Conservation (phyloP, 2,329 filamentous ascomycete genomes). For the Chalaropsis thielavioides region DNA sequence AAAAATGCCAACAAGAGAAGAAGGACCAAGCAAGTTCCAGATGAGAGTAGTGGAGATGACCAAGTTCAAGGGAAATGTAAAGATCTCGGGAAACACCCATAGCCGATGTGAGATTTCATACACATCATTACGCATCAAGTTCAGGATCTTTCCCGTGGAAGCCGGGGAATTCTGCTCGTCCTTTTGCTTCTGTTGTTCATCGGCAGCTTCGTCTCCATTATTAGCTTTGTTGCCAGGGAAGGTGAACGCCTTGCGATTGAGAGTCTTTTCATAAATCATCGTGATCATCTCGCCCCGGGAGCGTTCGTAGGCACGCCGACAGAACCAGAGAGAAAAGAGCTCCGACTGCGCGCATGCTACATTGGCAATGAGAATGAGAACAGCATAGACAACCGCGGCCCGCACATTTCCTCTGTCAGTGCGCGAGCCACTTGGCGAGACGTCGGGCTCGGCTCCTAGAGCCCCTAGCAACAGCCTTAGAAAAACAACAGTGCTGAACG, state of each 20-base stretch:
- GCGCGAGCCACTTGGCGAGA: neutral
- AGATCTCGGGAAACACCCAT: slow-evolving; percentile 69
- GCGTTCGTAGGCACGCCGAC: slow-evolving; percentile 69
- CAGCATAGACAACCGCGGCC: slow-evolving; percentile 38
- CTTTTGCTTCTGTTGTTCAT: slow-evolving; percentile 15
- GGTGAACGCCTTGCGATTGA: slow-evolving; percentile 46
- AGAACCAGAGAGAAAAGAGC: slow-evolving; percentile 65
- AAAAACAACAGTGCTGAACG: slow-evolving; percentile 49
- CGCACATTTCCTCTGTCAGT: neutral
- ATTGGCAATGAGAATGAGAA: slow-evolving; percentile 45
- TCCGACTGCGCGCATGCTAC: slow-evolving; percentile 49
- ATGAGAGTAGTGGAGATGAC: slow-evolving; percentile 59
- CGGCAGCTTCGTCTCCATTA: slow-evolving; percentile 17
- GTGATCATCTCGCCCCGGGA: slow-evolving; percentile 74
- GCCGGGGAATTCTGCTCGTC: slow-evolving; percentile 29
- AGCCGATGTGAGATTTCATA: slow-evolving; percentile 74
- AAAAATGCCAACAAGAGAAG: slow-evolving; percentile 54
- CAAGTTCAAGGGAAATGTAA: slow-evolving; percentile 65
- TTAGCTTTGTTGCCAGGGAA: slow-evolving; percentile 25
- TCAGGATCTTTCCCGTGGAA: slow-evolving; percentile 81
- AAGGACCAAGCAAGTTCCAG: slow-evolving; percentile 63
- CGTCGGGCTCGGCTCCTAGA: slow-evolving; percentile 6
- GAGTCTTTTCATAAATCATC: slow-evolving; percentile 67
- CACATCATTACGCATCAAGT: slow-evolving; percentile 67
- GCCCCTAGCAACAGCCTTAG: slow-evolving; percentile 50